A percentile compares a stretch with the other conserved stretches of the same genome.
Evolutionary conservation across 1,284 basidiomycete species (phyloP).

Genomic region (Heterobasidion parviporum): DNA sequence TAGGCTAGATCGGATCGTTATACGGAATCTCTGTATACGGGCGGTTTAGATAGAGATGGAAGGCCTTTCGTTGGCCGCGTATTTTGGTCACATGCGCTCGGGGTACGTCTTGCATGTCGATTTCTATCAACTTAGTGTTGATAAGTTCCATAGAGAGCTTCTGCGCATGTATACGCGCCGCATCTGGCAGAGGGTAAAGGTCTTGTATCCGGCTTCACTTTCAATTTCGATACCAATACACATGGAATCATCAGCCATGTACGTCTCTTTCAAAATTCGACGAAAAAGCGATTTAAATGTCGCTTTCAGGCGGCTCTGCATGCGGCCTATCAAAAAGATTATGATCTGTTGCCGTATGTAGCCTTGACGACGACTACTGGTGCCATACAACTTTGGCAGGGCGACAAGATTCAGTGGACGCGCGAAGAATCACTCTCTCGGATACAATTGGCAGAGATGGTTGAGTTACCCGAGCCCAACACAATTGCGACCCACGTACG

Average conservation of each 20-base stretch:
- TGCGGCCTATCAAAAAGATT: constrained; percentile 34
- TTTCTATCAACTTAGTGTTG: background rate
- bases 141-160: constrained; percentile 27
- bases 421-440: constrained; percentile 78
- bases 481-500: constrained; percentile 19
- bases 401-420: constrained; percentile 61
- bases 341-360: constrained; percentile 37
- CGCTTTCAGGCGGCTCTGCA: constrained; percentile 46
- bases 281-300: background rate
- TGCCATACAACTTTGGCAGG: constrained; percentile 70
- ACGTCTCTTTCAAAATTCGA: constrained; percentile 7
- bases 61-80: constrained; percentile 60
- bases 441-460: constrained; percentile 57
- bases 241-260: constrained; percentile 74
- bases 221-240: constrained; percentile 63
- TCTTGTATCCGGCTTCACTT: constrained; percentile 51
- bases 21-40: constrained; percentile 48
- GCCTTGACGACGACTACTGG: constrained; percentile 73
- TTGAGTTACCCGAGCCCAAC: constrained; percentile 72
- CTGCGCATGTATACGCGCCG: constrained; percentile 52
- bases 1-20: constrained; percentile 32
- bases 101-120: constrained; percentile 32
- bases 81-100: constrained; percentile 59
- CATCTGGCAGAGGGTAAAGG: constrained; percentile 49
- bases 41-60: constrained; percentile 50